Conservation (phyloP, 768 basidiomycete genomes). For the Exsudoporus frostii region DNA sequence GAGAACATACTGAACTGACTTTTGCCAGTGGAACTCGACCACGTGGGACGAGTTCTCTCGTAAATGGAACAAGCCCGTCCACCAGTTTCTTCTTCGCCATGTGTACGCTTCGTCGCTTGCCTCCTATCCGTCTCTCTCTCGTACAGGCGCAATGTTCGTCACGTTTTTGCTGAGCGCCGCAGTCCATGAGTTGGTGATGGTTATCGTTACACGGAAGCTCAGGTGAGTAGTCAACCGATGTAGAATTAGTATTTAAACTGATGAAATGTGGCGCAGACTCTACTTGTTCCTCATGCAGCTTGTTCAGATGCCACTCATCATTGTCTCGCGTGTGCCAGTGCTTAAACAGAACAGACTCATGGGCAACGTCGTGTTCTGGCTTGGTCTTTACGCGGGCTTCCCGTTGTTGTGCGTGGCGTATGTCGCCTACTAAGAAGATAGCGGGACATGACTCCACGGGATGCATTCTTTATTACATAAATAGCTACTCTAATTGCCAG, state of each 20-base stretch:
- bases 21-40: constrained; percentile 83
- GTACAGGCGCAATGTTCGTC: constrained; percentile 79
- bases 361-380: constrained; percentile 89
- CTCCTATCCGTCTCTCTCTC: constrained; percentile 66
- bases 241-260: not conserved
- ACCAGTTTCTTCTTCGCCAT: constrained; percentile 89
- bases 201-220: constrained; percentile 89
- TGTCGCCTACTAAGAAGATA: constrained; percentile 45
- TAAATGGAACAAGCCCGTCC: constrained; percentile 98
- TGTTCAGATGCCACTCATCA: constrained; percentile 89
- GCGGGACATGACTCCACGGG: not conserved
- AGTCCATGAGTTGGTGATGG: constrained; percentile 95
- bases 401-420: constrained; percentile 86
- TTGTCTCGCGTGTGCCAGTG: constrained; percentile 68
- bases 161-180: constrained; percentile 91
- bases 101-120: constrained; percentile 90
- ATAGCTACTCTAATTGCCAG: not conserved
- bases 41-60: constrained; percentile 97
- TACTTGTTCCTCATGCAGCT: constrained; percentile 86
- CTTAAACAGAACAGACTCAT: constrained; percentile 80
- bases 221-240: constrained; percentile 44
- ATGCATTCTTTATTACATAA: not conserved
- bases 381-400: constrained; percentile 89
- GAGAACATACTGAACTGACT: not conserved
- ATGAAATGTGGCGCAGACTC: constrained; percentile 44